Base-by-base conservation (phyloP, 225 moss, liverwort and hornwort genomes). In the Thuidium tamariscinum region DNA sequence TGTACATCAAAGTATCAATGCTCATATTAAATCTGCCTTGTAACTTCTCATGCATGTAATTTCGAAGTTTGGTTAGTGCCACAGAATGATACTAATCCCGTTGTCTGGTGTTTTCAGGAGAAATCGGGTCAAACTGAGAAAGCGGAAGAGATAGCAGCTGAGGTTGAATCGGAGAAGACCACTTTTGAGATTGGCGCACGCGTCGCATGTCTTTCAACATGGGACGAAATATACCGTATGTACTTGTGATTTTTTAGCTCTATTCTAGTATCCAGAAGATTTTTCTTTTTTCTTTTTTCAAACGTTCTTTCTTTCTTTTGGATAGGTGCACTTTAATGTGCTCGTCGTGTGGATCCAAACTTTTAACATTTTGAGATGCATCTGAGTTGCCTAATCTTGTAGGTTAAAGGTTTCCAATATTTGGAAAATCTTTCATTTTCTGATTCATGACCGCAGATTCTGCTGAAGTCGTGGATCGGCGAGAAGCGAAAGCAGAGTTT, bases 141-240 rank as follows among this genome's bases (percentile, higher is more conserved):
- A 87, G 93, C 87, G 89, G 91, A 89, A 86, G 97, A 93, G 85
- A 21, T 85, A 81, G 85, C 88, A 74, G 93, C 92, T 83, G 94
- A 96, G 63, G 89, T 84, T 87, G 91, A 89, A 64, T 86, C 93
- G 89, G 88, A 91, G 92, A 92, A 93, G 78, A 85, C 92, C 23
- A 91, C 88, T 82, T 97, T 95, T 86, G 93, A 89, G 71, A 83
- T 97, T 77, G 96, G 97, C 67, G 92, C 94, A 65, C 91, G 93
- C 46, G 96, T 97, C 89, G 95, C 96, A 62, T 97, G 97, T 90
- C 88, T 97, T 81, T 95, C 97, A 84, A 97, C 95, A 84, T 97
- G 96, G 97, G 97, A 97, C 92, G 93, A 91, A 73, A 89, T 94
- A 89, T 97, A 95, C 66, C 97, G 97, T 97, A 95, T 83, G 97